Evolutionary conservation across 768 basidiomycete genomes (phyloP).

Genomic region (Termitomyces sp.): DNA sequence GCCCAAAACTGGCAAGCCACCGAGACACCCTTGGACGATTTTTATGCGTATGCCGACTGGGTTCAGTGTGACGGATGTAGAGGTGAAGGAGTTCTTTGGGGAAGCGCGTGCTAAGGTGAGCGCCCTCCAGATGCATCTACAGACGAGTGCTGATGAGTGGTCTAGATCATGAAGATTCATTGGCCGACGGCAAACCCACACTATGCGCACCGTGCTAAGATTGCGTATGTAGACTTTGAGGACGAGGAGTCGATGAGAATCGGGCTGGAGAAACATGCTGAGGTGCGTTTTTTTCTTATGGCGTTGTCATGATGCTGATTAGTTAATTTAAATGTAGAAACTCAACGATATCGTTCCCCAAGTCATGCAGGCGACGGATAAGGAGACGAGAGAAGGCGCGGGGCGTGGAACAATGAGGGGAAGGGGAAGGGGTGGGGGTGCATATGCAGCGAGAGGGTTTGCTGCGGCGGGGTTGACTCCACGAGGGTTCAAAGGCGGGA

Average conservation of each 20-base stretch:
- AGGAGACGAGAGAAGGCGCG: conserved; percentile 29
- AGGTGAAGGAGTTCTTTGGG: conserved; percentile 73
- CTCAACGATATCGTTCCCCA: conserved; percentile 62
- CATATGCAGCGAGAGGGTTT: conserved; percentile 61
- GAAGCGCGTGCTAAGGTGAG: conserved; percentile 65
- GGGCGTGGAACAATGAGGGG: conserved; percentile 29
- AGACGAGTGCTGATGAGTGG: background rate
- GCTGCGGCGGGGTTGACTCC: conserved; percentile 65
- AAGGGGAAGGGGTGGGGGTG: conserved; percentile 51
- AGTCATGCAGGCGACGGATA: conserved; percentile 67
- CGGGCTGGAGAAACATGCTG: conserved; percentile 69
- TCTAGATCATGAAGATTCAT: conserved; percentile 63
- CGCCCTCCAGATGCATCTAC: conserved; percentile 3
- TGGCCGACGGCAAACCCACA: conserved; percentile 41
- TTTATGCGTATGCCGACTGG: conserved; percentile 62
- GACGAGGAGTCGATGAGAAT: conserved; percentile 83
- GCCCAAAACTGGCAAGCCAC: conserved; percentile 58
- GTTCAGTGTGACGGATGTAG: conserved; percentile 47
- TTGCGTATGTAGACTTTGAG: conserved; percentile 88
- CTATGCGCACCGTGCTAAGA: conserved; percentile 40
- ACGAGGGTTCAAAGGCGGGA: conserved; percentile 15
- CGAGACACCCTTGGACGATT: conserved; percentile 79
- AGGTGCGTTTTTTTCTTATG: conserved; percentile 38
- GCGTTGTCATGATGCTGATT: conserved; percentile 8
- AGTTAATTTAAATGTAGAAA: conserved; percentile 40